A percentile compares a stretch with the other conserved stretches of the same genome.
These are phyloP conservation scores for Diaporthe capsici DNA, from an alignment of 2,329 filamentous ascomycete species.

Conservation along the genomic window DNA sequence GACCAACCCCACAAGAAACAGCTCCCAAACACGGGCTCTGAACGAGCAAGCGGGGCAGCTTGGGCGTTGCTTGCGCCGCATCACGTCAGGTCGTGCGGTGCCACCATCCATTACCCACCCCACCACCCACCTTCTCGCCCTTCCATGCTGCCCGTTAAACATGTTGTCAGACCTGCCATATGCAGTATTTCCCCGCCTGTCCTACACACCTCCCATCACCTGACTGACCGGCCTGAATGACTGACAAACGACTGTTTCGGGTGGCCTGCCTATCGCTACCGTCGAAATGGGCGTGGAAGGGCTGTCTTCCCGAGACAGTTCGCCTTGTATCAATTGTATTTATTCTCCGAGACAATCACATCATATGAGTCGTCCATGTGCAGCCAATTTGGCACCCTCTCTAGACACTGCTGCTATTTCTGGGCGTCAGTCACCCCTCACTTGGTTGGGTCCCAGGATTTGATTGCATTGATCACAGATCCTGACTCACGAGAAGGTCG, in stretches of 20 bases:
- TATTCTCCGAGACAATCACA: conserved; percentile 20
- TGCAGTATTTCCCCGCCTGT: not conserved
- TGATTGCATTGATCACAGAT: too few relatives aligned
- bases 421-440: too few relatives aligned
- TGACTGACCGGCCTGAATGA: not conserved
- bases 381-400: too few relatives aligned
- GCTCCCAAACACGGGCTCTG: not conserved
- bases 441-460: not conserved
- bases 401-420: not conserved
- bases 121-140: not conserved
- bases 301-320: conserved; percentile 11
- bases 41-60: not conserved
- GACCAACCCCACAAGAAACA: not conserved
- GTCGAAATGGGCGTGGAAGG: not conserved
- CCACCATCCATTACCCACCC: not conserved
- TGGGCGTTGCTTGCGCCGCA: not conserved
- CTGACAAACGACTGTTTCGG: not conserved
- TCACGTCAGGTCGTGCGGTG: not conserved
- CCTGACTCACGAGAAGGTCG: not conserved
- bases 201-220: not conserved
- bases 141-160: not conserved
- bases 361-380: not conserved
- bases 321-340: not conserved
- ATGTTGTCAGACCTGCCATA: conserved; percentile 9
- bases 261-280: not conserved